Conservation (phyloP, 495 filamentous ascomycete genomes). For the Penicillium flavigenum region DNA sequence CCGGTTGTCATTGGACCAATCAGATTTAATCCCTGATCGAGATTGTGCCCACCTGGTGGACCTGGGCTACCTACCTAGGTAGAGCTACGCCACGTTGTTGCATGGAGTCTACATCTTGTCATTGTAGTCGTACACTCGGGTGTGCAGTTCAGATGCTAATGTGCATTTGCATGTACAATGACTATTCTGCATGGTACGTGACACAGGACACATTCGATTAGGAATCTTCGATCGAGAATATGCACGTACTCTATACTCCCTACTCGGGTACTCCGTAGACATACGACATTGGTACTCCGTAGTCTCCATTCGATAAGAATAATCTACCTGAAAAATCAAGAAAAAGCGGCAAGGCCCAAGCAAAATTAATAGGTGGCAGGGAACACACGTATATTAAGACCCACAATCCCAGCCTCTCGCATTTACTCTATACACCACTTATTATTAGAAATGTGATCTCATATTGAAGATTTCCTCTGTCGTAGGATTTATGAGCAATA, state of each 20-base stretch:
- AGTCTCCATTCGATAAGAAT: background rate
- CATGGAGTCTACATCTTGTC: background rate
- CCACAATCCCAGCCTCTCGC: constrained; percentile 3
- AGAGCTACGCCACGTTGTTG: constrained; percentile 18
- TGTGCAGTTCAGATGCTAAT: background rate
- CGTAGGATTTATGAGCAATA: too few relatives aligned
- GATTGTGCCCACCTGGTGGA: background rate
- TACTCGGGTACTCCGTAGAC: too few relatives aligned
- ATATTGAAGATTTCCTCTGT: background rate
- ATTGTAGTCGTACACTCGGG: background rate
- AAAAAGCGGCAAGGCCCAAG: constrained; percentile 10
- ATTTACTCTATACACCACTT: background rate
- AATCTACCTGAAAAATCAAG: background rate
- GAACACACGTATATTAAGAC: background rate
- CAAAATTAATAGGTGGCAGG: constrained; percentile 2
- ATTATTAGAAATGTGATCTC: constrained; percentile 6
- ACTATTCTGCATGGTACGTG: background rate
- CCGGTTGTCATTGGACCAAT: constrained; percentile 18
- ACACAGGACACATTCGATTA: background rate
- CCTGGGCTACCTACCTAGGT: too few relatives aligned
- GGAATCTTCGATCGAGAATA: background rate
- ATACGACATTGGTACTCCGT: background rate
- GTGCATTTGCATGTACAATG: background rate
- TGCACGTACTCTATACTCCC: too few relatives aligned
- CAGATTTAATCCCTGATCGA: background rate